A percentile compares a stretch with the other conserved stretches of the same genome.
These are phyloP conservation scores for Pouteria campechiana DNA, from an alignment of 179 eudicot genomes.

Conservation along the genomic window DNA sequence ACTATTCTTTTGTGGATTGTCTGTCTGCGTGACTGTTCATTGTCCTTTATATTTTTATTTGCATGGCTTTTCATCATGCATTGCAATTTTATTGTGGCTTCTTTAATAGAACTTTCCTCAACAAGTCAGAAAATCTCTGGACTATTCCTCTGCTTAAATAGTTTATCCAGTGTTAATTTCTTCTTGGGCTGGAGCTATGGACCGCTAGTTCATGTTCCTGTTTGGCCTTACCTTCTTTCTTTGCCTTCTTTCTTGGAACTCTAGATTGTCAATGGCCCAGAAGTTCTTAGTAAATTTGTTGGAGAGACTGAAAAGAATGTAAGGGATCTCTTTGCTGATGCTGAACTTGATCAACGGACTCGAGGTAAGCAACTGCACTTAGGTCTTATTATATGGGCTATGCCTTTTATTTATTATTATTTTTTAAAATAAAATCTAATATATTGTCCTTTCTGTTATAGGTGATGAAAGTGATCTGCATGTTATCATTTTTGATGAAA, in stretches of 20 bases:
- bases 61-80: no score
- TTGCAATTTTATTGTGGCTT: no score
- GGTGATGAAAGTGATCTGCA: conserved; percentile 98
- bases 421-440: neutral
- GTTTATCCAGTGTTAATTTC: no score
- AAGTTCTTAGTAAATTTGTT: conserved; percentile 94
- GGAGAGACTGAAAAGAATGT: conserved; percentile 99
- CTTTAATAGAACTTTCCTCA: no score
- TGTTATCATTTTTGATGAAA: conserved; percentile 96
- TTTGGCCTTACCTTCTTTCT: neutral
- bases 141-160: no score
- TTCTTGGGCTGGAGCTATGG: no score
- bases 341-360: conserved; percentile 83
- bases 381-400: no score
- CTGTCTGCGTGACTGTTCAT: no score
- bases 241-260: neutral
- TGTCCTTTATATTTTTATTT: no score
- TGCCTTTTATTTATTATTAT: neutral
- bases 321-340: conserved; percentile 98
- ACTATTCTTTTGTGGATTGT: no score
- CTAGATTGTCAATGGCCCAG: conserved; percentile 95
- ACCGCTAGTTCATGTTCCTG: neutral
- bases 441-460: conserved; percentile 17
- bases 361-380: conserved; percentile 46
- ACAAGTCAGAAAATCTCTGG: no score